These are phyloP conservation scores for Phytopythium helicoides DNA, from an alignment of 352 stramenopile genomes.

Conservation along the genomic window DNA sequence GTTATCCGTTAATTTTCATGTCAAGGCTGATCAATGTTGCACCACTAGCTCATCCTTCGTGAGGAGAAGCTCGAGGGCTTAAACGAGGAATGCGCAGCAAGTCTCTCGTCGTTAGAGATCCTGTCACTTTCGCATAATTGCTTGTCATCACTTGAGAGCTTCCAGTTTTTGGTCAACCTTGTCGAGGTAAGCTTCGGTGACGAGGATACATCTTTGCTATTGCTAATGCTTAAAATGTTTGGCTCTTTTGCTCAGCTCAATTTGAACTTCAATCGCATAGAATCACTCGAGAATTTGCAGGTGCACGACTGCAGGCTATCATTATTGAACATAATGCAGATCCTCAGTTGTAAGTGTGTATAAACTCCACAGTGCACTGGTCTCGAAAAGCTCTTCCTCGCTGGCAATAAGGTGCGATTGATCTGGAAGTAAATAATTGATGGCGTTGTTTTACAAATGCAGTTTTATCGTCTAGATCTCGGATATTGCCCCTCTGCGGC, in stretches of 20 bases:
- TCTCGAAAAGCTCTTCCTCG: conserved; percentile 63
- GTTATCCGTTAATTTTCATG: too few species aligned
- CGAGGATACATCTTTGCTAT: not conserved
- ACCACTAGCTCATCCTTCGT: conserved; percentile 76
- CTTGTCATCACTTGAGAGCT: conserved; percentile 53
- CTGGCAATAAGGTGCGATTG: conserved; percentile 48
- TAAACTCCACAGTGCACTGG: conserved; percentile 48
- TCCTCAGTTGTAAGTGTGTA: conserved; percentile 1
- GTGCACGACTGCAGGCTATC: conserved; percentile 8
- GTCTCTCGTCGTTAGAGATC: conserved; percentile 61
- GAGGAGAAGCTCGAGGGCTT: conserved; percentile 51
- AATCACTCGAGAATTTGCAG: conserved; percentile 45
- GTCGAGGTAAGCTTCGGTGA: conserved; percentile 41
- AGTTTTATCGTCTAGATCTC: conserved; percentile 23
- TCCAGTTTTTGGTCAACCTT: conserved; percentile 69
- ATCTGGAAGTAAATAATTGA: not conserved
- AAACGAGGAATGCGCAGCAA: conserved; percentile 54
- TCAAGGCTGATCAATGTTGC: too few species aligned
- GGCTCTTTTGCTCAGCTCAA: conserved; percentile 45
- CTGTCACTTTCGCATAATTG: conserved; percentile 83
- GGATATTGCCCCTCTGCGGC: conserved; percentile 42
- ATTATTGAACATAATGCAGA: not conserved
- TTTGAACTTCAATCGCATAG: conserved; percentile 66
- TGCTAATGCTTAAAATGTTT: too few species aligned
- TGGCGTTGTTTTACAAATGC: not conserved